Conservation (phyloP, 2,329 filamentous ascomycete genomes). For the Cladosporium halotolerans region DNA sequence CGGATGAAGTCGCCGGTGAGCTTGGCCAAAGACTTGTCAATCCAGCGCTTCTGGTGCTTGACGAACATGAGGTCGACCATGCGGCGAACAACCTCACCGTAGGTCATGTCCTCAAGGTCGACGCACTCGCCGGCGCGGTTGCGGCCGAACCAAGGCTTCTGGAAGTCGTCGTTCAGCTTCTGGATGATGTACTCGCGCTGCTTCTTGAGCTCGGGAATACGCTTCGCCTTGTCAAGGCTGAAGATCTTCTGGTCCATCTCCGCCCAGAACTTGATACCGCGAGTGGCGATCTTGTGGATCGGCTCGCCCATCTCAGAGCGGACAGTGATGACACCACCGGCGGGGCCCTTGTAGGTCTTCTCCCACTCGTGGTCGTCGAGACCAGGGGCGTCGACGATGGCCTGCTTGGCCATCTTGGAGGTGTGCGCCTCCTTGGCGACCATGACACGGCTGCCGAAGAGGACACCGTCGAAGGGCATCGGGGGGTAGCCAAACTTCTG, state of each 20-base stretch:
- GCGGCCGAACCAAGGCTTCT: constrained; percentile 92
- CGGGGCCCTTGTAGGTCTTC: constrained; percentile 83
- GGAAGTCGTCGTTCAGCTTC: constrained; percentile 92
- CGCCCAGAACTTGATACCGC: constrained; percentile 93
- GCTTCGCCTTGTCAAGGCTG: constrained; percentile 89
- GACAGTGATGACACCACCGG: constrained; percentile 92
- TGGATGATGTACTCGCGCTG: constrained; percentile 87
- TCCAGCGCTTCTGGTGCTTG: constrained; percentile 86
- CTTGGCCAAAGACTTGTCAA: constrained; percentile 73
- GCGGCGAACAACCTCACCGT: constrained; percentile 76
- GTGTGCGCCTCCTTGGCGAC: constrained; percentile 88
- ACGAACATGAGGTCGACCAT: constrained; percentile 89
- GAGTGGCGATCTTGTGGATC: constrained; percentile 96
- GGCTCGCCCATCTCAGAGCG: constrained; percentile 99
- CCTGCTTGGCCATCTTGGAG: constrained; percentile 79
- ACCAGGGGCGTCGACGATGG: constrained; percentile 79
- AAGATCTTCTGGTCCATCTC: constrained; percentile 99
- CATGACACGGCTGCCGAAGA: constrained; percentile 93
- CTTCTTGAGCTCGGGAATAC: constrained; percentile 79
- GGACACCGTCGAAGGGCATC: constrained; percentile 89
- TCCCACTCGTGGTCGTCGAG: constrained; percentile 82
- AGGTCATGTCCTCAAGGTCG: constrained; percentile 94
- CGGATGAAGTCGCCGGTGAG: constrained; percentile 94
- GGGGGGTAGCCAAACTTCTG: constrained; percentile 76
- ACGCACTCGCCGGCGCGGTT: constrained; percentile 74